Evolutionary conservation across 768 basidiomycete species (phyloP).

Genomic region (Calocybe cyanea): DNA sequence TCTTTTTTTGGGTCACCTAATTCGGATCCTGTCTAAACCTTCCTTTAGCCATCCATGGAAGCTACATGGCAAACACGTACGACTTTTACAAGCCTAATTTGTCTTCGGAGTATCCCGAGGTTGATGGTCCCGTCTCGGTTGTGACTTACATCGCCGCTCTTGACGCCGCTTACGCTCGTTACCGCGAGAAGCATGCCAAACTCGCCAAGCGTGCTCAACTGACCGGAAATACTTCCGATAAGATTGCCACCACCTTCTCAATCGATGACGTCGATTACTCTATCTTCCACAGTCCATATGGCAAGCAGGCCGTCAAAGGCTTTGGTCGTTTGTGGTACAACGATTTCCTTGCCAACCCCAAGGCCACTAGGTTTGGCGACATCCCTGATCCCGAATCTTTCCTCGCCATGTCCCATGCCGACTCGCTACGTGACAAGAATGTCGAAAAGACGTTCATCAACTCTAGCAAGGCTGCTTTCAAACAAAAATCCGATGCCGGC

Average conservation of each 20-base stretch:
- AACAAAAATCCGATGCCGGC: slow-evolving; percentile 68
- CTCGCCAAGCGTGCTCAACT: slow-evolving; percentile 47
- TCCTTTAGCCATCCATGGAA: slow-evolving; percentile 83
- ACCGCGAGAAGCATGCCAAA: slow-evolving; percentile 76
- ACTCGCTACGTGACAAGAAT: slow-evolving; percentile 87
- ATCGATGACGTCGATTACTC: slow-evolving; percentile 86
- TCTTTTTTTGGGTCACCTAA: slow-evolving; percentile 19
- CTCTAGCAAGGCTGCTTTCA: slow-evolving; percentile 73
- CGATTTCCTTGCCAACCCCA: slow-evolving; percentile 84
- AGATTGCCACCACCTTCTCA: slow-evolving; percentile 58
- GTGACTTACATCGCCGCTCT: slow-evolving; percentile 93
- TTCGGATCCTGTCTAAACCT: slow-evolving; percentile 7
- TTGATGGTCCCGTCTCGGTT: slow-evolving; percentile 95
- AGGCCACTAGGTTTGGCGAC: slow-evolving; percentile 62
- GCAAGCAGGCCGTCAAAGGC: slow-evolving; percentile 98
- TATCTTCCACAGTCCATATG: slow-evolving; percentile 97
- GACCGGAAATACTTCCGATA: slow-evolving; percentile 35
- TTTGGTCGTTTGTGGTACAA: slow-evolving; percentile 89
- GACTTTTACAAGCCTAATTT: slow-evolving; percentile 99
- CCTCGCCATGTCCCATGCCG: slow-evolving; percentile 61
- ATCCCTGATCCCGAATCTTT: slow-evolving; percentile 68
- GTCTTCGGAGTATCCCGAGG: slow-evolving; percentile 92
- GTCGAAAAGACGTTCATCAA: slow-evolving; percentile 92
- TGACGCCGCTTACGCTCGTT: slow-evolving; percentile 83
- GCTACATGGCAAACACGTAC: slow-evolving; percentile 96